phyloP scores from a whole-genome alignment of 176 grass and related monocot genomes.

The Elaeis guineensis region DNA sequence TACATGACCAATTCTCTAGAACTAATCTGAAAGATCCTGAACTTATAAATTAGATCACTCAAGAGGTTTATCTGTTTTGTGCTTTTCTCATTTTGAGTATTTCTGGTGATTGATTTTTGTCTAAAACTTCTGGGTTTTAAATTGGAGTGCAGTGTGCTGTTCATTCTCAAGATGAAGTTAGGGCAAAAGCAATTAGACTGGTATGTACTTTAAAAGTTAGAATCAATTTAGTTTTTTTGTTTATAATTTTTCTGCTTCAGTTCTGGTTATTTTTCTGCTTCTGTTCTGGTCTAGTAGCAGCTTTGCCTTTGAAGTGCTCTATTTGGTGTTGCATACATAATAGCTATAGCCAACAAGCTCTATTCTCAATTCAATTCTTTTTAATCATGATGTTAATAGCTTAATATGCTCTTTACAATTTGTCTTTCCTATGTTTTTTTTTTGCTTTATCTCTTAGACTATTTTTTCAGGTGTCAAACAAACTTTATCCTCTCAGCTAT shows the following conservation, averaged over 20 bases:
- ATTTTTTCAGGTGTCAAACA: conserved; percentile 64
- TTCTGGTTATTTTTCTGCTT: conserved; percentile 3
- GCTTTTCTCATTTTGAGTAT: background rate
- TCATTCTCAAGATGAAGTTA: conserved; percentile 89
- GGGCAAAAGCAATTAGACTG: conserved; percentile 80
- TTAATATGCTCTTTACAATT: no score
- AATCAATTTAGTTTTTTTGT: no score
- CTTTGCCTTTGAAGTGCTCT: no score
- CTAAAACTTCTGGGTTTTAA: conserved; percentile 9
- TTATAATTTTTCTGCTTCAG: conserved; percentile 3
- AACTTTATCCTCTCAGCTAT: conserved; percentile 61
- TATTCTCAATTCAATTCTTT: no score
- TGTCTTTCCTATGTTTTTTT: background rate
- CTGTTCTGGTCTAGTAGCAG: conserved; percentile 2
- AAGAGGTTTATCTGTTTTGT: background rate
- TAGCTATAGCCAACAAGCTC: no score
- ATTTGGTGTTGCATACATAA: no score
- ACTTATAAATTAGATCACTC: no score
- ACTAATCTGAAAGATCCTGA: no score
- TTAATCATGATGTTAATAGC: no score
- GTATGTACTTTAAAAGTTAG: conserved; percentile 21
- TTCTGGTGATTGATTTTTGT: background rate
- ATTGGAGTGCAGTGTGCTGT: conserved; percentile 70
- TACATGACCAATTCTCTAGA: no score
- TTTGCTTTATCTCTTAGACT: background rate